Base-by-base conservation (phyloP, 306 rosid species). In the Sophora flavescens region DNA sequence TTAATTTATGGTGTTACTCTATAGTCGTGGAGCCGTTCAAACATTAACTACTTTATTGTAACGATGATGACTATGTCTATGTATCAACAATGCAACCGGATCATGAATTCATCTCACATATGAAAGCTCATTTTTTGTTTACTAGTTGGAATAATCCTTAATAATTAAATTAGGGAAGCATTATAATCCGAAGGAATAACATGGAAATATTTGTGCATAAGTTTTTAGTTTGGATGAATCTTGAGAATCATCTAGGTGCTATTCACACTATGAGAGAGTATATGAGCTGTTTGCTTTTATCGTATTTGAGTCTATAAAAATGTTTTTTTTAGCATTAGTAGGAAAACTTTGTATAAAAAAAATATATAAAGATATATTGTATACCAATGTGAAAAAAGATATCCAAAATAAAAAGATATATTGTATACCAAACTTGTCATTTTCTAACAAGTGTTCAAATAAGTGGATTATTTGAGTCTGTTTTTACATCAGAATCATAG, bases 1-100 rank as follows among this genome's bases (percentile, higher is more conserved):
- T 28, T 67, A 48, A 11, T 14, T 16, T 38, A 63, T 64, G 30
- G 30, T 77, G 81, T 50, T 51, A 51, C 59, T 67, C 54, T 65
- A 54, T 35, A 30, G 52, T 66, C 14, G 13, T 38, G 56, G 3
- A 65, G 50, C n/a, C 8, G 32, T 60, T 47, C 26, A 36, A 26
- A 47, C 4, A 58, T 59, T 8, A 48, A 18, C 56, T 52, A 15
- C 42, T 8, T 51, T 42, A 4, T 32, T 54, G 26, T 54, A 62
- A 16, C 41, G 17, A 82, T 65, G 79, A 65, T 77, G 62, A 30
- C 66, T 36, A 50, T 41, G 63, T 18, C 67, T 59, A 39, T 39
- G 65, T 74, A 63, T 48, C 75, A 76, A 66, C 70, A 58, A 64
- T 75, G 47, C 67, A 54, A 66, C 15, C n/a, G 60, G 56, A 65